These are phyloP conservation scores for Coemansia erecta DNA, from an alignment of 192 early-diverging fungal genomes.

Conservation along the genomic window DNA sequence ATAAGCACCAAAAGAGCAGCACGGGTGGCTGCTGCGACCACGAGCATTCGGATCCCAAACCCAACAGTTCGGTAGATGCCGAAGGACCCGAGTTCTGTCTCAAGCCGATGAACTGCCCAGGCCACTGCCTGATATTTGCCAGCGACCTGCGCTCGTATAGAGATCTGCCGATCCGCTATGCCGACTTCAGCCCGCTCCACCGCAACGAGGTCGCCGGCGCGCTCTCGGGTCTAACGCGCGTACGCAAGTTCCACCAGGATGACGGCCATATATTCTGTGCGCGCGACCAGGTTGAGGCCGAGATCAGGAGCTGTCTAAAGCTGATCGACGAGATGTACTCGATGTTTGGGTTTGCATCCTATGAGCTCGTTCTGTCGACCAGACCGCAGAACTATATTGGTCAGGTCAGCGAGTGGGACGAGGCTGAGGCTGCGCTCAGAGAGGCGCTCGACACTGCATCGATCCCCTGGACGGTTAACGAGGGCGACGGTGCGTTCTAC, in stretches of 20 bases:
- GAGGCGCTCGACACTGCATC: slow-evolving; percentile 66
- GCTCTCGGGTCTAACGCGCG: slow-evolving; percentile 84
- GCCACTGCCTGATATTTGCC: slow-evolving; percentile 90
- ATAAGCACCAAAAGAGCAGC: no score
- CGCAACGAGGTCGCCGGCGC: slow-evolving; percentile 91
- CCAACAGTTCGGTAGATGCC: neutral
- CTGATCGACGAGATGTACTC: slow-evolving; percentile 79
- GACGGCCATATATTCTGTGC: slow-evolving; percentile 96
- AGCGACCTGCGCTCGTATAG: slow-evolving; percentile 76
- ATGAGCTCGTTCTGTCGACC: slow-evolving; percentile 79
- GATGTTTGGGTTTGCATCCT: slow-evolving; percentile 74
- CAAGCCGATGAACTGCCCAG: slow-evolving; percentile 99
- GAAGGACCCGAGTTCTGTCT: slow-evolving; percentile 66
- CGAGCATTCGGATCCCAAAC: neutral
- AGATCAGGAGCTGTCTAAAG: slow-evolving; percentile 74
- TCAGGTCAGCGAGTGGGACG: slow-evolving; percentile 67
- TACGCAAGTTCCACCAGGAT: slow-evolving; percentile 95
- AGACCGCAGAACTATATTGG: slow-evolving; percentile 79
- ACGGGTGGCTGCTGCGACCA: slow-evolving; percentile 36
- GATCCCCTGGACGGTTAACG: slow-evolving; percentile 65
- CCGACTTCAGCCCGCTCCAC: slow-evolving; percentile 93
- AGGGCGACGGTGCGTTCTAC: slow-evolving; percentile 94
- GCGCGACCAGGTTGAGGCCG: slow-evolving; percentile 70
- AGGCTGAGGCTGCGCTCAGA: slow-evolving; percentile 72
- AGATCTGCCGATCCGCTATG: slow-evolving; percentile 85